Percentiles rank a stretch among this genome's conserved stretches.
Evolutionary conservation across 495 filamentous ascomycete species (phyloP).

Genomic region (Podospora fimiseda): DNA sequence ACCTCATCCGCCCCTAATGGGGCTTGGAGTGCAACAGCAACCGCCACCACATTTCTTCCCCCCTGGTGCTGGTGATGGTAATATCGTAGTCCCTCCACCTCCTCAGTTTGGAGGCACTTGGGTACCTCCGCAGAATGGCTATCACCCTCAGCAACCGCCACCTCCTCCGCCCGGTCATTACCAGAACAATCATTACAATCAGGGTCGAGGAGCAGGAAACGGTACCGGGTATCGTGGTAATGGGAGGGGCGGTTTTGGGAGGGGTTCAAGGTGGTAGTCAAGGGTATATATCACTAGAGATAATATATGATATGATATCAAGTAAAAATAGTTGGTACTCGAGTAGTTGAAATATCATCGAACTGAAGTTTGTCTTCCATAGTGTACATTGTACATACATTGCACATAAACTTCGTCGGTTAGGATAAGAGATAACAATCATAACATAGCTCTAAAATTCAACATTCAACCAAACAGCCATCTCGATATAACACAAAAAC

Average conservation of each 20-base stretch:
- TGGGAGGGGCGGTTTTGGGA: conserved; percentile 17
- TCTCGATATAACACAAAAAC: too few relatives aligned
- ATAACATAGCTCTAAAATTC: too few relatives aligned
- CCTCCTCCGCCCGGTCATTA: conserved; percentile 16
- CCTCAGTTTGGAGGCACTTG: conserved; percentile 25
- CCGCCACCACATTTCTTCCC: conserved; percentile 23
- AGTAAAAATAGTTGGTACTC: conserved; percentile 12
- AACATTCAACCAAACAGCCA: too few relatives aligned
- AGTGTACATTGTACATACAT: too few relatives aligned
- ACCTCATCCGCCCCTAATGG: conserved; percentile 3
- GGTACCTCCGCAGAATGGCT: conserved; percentile 13
- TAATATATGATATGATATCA: not conserved
- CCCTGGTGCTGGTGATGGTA: not conserved
- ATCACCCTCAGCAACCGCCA: conserved; percentile 14
- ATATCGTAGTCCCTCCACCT: conserved; percentile 38
- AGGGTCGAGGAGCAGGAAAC: conserved; percentile 8
- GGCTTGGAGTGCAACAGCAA: too few relatives aligned
- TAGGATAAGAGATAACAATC: too few relatives aligned
- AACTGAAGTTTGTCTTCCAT: too few relatives aligned
- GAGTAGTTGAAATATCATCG: too few relatives aligned
- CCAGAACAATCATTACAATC: conserved; percentile 21
- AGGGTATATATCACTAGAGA: not conserved
- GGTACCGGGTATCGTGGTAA: conserved; percentile 12
- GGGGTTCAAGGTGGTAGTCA: conserved; percentile 12
- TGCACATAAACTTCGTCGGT: too few relatives aligned